Percentiles rank a stretch among this genome's conserved stretches.
phyloP scores from a whole-genome alignment of 2,329 filamentous ascomycete species.

The Juglanconis oblonga region DNA sequence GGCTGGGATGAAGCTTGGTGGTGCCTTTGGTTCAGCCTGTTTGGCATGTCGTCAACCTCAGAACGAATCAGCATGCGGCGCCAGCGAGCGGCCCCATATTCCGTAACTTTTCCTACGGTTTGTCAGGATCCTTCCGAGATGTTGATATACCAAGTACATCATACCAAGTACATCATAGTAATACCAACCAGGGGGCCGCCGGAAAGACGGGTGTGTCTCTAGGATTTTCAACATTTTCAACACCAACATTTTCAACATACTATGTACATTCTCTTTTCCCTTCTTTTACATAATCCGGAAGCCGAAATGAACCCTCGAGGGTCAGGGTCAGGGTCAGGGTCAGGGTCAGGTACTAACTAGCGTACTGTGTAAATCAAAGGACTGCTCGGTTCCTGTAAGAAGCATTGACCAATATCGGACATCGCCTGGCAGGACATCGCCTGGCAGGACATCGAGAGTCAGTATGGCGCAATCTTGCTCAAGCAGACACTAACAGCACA shows the following conservation, averaged over 20 bases:
- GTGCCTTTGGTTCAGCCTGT: background rate
- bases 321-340: background rate
- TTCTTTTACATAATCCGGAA: conserved; percentile 11
- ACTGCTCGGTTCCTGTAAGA: background rate
- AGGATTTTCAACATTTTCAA: background rate
- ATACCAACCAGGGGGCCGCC: background rate
- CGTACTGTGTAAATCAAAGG: background rate
- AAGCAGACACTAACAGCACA: conserved; percentile 9
- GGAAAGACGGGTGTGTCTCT: background rate
- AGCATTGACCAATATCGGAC: background rate
- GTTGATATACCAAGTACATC: conserved; percentile 2
- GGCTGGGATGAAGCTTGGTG: conserved; percentile 6
- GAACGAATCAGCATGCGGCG: conserved; percentile 5
- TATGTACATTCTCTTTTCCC: background rate
- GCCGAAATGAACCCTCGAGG: background rate
- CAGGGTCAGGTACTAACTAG: background rate
- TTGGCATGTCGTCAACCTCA: background rate
- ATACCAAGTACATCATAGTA: background rate
- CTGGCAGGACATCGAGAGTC: too few relatives aligned
- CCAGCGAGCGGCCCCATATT: background rate
- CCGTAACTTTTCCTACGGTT: background rate
- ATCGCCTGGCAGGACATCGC: background rate
- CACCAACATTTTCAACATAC: too few relatives aligned
- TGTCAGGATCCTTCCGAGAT: conserved; percentile 1
- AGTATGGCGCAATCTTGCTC: background rate